Conservation (phyloP, 371 early-diverging fungal genomes). For the Lichtheimia ornata region DNA sequence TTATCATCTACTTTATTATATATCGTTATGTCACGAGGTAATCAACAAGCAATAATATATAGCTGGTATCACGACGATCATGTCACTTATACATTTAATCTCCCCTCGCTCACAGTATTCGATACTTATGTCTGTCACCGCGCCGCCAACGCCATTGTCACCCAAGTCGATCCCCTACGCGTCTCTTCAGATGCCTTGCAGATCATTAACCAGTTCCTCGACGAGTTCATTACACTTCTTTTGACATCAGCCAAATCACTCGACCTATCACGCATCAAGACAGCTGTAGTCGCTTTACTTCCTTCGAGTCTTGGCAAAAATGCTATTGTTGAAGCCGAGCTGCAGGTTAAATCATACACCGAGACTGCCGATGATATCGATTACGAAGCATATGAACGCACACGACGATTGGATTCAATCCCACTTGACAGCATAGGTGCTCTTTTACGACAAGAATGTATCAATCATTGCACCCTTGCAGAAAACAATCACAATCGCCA, state of each 20-base stretch:
- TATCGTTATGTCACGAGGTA: constrained; percentile 13
- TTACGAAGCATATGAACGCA: constrained; percentile 36
- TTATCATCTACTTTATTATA: constrained; percentile 1
- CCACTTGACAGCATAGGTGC: constrained; percentile 20
- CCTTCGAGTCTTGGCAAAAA: constrained; percentile 59
- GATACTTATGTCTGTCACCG: constrained; percentile 58
- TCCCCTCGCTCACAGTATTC: not conserved
- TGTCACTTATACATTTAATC: not conserved
- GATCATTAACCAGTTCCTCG: constrained; percentile 61
- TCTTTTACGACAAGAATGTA: constrained; percentile 49
- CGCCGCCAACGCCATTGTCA: constrained; percentile 67
- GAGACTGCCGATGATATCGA: constrained; percentile 41
- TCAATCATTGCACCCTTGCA: constrained; percentile 53
- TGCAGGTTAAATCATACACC: constrained; percentile 57
- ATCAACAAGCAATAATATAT: not conserved
- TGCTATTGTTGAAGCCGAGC: constrained; percentile 68
- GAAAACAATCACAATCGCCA: constrained; percentile 24
- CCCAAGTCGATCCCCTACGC: constrained; percentile 58
- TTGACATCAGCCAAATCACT: constrained; percentile 46
- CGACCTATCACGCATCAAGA: constrained; percentile 52
- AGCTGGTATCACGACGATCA: not conserved
- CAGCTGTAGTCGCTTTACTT: constrained; percentile 43
- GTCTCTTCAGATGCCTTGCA: constrained; percentile 64
- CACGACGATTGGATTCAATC: constrained; percentile 16
- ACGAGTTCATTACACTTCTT: constrained; percentile 57